These are phyloP conservation scores for Pelagophyceae sp. DNA, from an alignment of 352 stramenopile species.

Conservation along the genomic window DNA sequence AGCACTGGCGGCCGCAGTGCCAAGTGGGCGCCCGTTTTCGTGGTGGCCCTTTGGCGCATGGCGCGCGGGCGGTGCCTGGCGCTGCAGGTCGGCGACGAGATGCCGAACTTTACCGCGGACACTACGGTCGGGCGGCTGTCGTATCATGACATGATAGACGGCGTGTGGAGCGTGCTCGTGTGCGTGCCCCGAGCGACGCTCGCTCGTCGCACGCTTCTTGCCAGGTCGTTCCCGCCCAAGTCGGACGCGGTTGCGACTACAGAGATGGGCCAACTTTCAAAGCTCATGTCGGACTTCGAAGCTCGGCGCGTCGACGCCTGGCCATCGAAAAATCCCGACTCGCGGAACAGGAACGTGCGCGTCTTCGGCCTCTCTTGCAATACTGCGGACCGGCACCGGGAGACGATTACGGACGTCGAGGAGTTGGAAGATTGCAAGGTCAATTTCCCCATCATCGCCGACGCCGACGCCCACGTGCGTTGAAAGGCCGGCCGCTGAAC, in stretches of 20 bases:
- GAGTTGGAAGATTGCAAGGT: slow-evolving; percentile 35
- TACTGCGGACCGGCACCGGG: slow-evolving; percentile 12
- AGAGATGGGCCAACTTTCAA: slow-evolving; percentile 59
- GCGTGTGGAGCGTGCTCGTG: slow-evolving; percentile 51
- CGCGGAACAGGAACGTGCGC: slow-evolving; percentile 47
- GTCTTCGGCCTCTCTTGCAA: slow-evolving; percentile 41
- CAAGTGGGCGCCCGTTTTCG: too few relatives aligned
- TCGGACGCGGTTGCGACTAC: slow-evolving; percentile 68
- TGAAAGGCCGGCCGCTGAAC: too few relatives aligned
- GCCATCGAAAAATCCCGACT: background rate
- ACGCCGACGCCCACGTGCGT: too few relatives aligned
- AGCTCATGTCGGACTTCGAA: slow-evolving; percentile 59
- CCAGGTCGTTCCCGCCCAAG: slow-evolving; percentile 46
- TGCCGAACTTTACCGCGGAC: slow-evolving; percentile 49
- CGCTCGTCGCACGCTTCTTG: slow-evolving; percentile 57
- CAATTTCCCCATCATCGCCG: slow-evolving; percentile 32
- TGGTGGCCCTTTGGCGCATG: too few relatives aligned
- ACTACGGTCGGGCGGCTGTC: slow-evolving; percentile 45
- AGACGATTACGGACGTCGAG: slow-evolving; percentile 29
- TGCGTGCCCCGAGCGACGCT: slow-evolving; percentile 53
- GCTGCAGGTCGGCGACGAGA: slow-evolving; percentile 26
- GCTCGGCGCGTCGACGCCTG: slow-evolving; percentile 18
- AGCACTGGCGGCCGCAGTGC: too few relatives aligned
- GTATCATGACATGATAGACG: slow-evolving; percentile 54
- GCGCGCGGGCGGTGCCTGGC: too few relatives aligned